These are phyloP conservation scores for Solanum sitiens DNA, from an alignment of 257 asterid genomes.

Conservation along the genomic window DNA sequence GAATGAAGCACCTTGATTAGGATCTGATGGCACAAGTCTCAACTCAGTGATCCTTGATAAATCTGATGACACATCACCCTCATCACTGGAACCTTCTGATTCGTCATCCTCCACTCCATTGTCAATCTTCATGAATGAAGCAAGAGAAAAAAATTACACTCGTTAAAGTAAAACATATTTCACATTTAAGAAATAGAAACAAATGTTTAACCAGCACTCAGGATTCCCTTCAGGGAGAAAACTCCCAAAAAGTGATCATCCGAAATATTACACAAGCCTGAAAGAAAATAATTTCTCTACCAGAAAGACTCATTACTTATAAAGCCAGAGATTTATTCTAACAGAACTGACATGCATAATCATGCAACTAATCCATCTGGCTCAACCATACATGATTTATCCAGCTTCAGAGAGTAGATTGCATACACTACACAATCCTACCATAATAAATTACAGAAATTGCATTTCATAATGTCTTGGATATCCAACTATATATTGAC, in stretches of 20 bases:
- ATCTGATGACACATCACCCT: conserved; percentile 32
- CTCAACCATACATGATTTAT: background rate
- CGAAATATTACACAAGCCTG: background rate
- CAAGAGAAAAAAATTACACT: background rate
- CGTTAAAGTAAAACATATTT: background rate
- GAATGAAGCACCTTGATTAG: conserved; percentile 43
- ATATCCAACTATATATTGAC: background rate
- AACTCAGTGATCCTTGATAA: conserved; percentile 69
- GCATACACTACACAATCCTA: background rate
- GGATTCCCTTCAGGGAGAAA: background rate
- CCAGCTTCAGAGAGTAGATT: background rate
- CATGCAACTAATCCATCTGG: background rate
- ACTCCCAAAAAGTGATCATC: background rate
- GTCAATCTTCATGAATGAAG: conserved; percentile 50
- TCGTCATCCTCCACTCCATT: conserved; percentile 61
- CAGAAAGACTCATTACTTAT: background rate
- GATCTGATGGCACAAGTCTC: conserved; percentile 89
- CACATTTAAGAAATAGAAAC: background rate
- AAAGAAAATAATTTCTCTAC: background rate
- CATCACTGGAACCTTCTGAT: conserved; percentile 61
- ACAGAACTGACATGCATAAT: background rate
- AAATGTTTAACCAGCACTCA: background rate
- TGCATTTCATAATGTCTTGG: background rate
- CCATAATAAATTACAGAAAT: background rate
- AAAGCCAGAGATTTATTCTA: background rate